Conservation (phyloP, 305 asterid genomes). For the Vinca major region DNA sequence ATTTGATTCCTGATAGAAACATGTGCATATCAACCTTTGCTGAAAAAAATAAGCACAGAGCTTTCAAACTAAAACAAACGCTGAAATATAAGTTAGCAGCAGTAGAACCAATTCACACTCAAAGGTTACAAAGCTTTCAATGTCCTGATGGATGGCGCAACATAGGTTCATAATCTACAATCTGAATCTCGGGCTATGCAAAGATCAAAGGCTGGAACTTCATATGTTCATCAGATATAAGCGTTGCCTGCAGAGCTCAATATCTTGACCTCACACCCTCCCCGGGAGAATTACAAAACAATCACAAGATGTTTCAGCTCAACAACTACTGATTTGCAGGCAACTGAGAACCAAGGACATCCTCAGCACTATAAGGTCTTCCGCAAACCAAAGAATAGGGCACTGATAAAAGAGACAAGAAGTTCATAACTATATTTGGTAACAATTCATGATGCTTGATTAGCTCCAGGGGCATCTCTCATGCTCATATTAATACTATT, state of each 20-base stretch:
- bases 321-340: not conserved
- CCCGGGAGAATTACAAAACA: not conserved
- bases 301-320: slow-evolving; percentile 1
- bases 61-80: slow-evolving; percentile 1
- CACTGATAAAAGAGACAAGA: not conserved
- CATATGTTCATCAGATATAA: not conserved
- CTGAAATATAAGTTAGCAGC: not conserved
- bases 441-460: slow-evolving; percentile 23
- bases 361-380: not conserved
- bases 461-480: slow-evolving; percentile 79
- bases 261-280: slow-evolving; percentile 1
- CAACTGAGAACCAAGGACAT: slow-evolving; percentile 1
- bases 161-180: slow-evolving; percentile 3
- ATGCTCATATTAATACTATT: slow-evolving; percentile 90
- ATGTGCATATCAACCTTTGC: not conserved
- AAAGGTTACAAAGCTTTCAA: not conserved
- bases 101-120: not conserved
- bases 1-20: not conserved
- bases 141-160: not conserved
- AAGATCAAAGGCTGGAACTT: not conserved
- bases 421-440: not conserved
- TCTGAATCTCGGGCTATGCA: slow-evolving; percentile 2
- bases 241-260: not conserved
- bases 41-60: not conserved
- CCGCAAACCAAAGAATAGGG: not conserved